These are phyloP conservation scores for Funneliformis geosporum DNA, from an alignment of 192 early-diverging fungal species.

Conservation along the genomic window DNA sequence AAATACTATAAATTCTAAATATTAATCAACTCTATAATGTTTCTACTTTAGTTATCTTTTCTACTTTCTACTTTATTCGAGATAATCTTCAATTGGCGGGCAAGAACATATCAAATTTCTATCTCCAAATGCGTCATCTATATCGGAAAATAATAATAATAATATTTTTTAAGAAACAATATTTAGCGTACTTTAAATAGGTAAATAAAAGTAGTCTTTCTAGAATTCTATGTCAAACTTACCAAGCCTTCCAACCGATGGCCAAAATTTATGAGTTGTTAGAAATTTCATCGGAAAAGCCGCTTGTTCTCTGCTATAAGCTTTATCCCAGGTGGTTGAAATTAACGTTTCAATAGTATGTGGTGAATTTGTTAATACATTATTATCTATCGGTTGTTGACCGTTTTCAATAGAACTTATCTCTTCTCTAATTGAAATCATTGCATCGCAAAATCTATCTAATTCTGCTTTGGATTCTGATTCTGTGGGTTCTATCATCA, in stretches of 20 bases:
- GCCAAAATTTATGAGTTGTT: conserved; percentile 95
- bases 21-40: background rate
- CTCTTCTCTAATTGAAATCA: conserved; percentile 94
- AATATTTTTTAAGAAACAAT: too few relatives aligned
- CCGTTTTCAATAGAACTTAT: conserved; percentile 88
- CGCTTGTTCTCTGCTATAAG: conserved; percentile 85
- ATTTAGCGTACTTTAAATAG: conserved; percentile 11
- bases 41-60: background rate
- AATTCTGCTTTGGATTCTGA: conserved; percentile 91
- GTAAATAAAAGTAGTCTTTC: background rate
- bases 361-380: conserved; percentile 86
- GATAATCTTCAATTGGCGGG: conserved; percentile 86
- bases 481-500: conserved; percentile 99
- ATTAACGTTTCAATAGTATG: conserved; percentile 82
- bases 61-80: conserved; percentile 4
- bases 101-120: conserved; percentile 94
- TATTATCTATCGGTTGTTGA: conserved; percentile 80
- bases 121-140: conserved; percentile 96
- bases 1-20: background rate
- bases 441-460: conserved; percentile 97
- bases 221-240: conserved; percentile 8
- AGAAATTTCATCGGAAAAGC: conserved; percentile 88
- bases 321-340: conserved; percentile 72
- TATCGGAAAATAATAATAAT: conserved; percentile 11
- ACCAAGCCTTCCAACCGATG: conserved; percentile 79